phyloP scores from a whole-genome alignment of 2,329 filamentous ascomycete genomes.

The Sclerotinia subarctica region DNA sequence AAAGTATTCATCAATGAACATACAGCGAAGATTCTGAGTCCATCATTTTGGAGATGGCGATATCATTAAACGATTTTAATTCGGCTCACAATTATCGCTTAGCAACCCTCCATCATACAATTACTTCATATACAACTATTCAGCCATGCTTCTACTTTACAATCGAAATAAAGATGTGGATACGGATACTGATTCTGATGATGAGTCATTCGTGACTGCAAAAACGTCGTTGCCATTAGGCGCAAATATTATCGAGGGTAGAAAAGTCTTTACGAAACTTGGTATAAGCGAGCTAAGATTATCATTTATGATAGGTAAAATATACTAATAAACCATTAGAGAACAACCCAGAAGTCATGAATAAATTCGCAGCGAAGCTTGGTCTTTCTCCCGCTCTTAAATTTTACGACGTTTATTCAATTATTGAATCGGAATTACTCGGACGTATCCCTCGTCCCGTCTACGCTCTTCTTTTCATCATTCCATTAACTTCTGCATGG shows the following conservation, averaged over 20 bases:
- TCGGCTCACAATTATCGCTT: background rate
- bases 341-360: constrained; percentile 83
- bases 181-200: no score
- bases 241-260: background rate
- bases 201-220: background rate
- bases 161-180: no score
- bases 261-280: background rate
- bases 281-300: background rate
- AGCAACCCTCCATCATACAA: background rate
- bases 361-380: constrained; percentile 73
- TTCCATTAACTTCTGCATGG: constrained; percentile 78
- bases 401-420: constrained; percentile 89
- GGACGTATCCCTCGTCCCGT: constrained; percentile 85
- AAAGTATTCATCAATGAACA: background rate
- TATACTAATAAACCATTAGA: constrained; percentile 25
- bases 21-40: background rate
- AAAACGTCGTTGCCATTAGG: background rate
- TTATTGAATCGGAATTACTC: constrained; percentile 81
- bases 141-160: no score
- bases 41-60: background rate
- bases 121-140: no score
- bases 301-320: background rate
- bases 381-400: constrained; percentile 74
- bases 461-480: constrained; percentile 85
- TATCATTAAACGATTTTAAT: background rate